Conservation (phyloP, 2,329 filamentous ascomycete species). For the Chaetomium strumarium region DNA sequence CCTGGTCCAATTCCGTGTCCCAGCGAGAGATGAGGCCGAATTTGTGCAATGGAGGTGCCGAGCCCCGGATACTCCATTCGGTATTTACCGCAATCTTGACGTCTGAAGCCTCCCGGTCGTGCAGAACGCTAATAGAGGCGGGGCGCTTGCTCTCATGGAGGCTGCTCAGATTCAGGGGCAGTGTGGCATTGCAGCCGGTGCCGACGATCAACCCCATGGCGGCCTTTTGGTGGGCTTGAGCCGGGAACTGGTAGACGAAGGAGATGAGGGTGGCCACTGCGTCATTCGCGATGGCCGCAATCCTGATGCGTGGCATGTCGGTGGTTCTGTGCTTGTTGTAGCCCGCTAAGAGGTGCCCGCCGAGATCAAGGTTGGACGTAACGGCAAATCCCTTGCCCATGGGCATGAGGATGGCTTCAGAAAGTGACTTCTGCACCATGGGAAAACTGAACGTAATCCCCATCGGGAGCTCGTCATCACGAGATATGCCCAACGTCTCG, state of each 20-base stretch:
- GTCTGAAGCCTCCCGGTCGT: conserved; percentile 42
- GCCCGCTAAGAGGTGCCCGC: conserved; percentile 51
- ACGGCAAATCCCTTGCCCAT: conserved; percentile 69
- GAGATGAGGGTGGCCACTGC: conserved; percentile 74
- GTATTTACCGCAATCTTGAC: conserved; percentile 74
- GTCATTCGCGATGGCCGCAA: conserved; percentile 76
- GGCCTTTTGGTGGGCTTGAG: conserved; percentile 55
- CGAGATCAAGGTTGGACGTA: conserved; percentile 54
- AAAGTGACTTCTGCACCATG: conserved; percentile 58
- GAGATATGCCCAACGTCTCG: conserved; percentile 36
- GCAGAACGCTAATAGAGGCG: conserved; percentile 42
- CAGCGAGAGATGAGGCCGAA: conserved; percentile 61
- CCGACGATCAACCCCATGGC: conserved; percentile 77
- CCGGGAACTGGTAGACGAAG: conserved; percentile 65
- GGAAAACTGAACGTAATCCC: conserved; percentile 68
- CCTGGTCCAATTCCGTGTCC: conserved; percentile 61
- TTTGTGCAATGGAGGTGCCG: conserved; percentile 59
- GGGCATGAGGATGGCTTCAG: conserved; percentile 57
- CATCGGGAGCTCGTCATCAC: conserved; percentile 47
- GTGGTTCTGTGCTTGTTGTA: conserved; percentile 46
- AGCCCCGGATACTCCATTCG: conserved; percentile 76
- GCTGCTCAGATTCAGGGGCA: conserved; percentile 59
- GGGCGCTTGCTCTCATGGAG: conserved; percentile 60
- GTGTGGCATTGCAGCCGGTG: conserved; percentile 75
- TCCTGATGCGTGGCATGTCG: conserved; percentile 58